A percentile compares a stretch with the other conserved stretches of the same genome.
Conservation (phyloP, 805 yeast genomes). For the Candida nonsorbophila region DNA sequence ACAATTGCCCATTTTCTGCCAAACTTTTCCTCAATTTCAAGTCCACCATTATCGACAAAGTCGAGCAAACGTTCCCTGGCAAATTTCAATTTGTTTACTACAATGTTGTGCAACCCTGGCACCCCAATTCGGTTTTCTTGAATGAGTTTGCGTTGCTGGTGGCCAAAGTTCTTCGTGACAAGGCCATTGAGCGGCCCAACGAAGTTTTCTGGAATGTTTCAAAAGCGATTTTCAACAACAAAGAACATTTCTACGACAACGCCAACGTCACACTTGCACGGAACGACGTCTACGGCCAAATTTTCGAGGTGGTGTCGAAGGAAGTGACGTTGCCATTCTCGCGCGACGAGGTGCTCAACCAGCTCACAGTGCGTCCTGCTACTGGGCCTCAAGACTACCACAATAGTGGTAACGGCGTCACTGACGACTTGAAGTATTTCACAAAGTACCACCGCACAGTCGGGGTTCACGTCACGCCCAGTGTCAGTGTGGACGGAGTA, state of each 20-base stretch:
- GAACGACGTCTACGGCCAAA: constrained; percentile 47
- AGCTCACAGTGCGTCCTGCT: constrained; percentile 28
- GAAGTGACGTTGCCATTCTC: constrained; percentile 23
- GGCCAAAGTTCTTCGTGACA: constrained; percentile 52
- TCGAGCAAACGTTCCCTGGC: constrained; percentile 41
- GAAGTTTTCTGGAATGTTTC: constrained; percentile 44
- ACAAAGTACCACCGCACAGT: constrained; percentile 68
- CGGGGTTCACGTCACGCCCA: constrained; percentile 83
- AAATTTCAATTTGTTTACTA: constrained; percentile 58
- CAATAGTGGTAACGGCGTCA: constrained; percentile 56
- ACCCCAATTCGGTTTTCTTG: constrained; percentile 60
- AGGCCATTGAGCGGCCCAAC: constrained; percentile 3
- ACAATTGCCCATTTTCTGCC: constrained; percentile 71
- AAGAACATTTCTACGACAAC: constrained; percentile 55
- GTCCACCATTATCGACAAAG: constrained; percentile 46
- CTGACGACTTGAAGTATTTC: constrained; percentile 66
- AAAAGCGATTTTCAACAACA: constrained; percentile 49
- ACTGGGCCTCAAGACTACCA: constrained; percentile 21
- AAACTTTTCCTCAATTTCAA: constrained; percentile 57
- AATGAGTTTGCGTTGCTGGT: constrained; percentile 73
- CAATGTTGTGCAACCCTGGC: constrained; percentile 90
- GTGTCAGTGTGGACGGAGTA: constrained; percentile 68
- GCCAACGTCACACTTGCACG: constrained; percentile 51
- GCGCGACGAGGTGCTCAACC: constrained; percentile 25
- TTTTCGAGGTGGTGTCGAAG: constrained; percentile 38